These are phyloP conservation scores for Lagenidium giganteum DNA, from an alignment of 352 stramenopile species.

Conservation along the genomic window DNA sequence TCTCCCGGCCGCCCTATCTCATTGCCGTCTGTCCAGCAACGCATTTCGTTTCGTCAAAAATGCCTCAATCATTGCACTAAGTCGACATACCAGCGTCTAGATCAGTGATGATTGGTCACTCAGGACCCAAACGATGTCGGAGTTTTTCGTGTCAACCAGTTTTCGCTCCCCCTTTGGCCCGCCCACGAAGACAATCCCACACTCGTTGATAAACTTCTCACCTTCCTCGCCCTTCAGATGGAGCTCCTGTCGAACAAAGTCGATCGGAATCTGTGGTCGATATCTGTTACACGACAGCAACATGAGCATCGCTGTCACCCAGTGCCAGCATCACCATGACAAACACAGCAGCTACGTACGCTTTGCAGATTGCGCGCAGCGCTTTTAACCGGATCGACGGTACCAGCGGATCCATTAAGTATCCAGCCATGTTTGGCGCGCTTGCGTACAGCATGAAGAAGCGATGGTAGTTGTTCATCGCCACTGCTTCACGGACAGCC, in stretches of 20 bases:
- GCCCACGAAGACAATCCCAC: constrained; percentile 61
- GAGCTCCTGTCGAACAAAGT: constrained; percentile 71
- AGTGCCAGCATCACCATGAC: background rate
- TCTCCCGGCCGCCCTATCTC: too few species aligned
- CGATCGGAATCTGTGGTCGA: constrained; percentile 61
- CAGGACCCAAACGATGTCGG: constrained; percentile 80
- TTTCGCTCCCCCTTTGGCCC: constrained; percentile 42
- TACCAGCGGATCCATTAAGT: constrained; percentile 87
- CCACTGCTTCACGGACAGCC: constrained; percentile 71
- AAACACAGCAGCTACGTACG: constrained; percentile 36
- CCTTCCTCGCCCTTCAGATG: constrained; percentile 68
- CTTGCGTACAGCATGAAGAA: constrained; percentile 87
- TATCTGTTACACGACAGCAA: constrained; percentile 33
- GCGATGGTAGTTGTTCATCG: constrained; percentile 83
- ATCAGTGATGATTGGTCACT: constrained; percentile 81
- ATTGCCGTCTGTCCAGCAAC: too few species aligned
- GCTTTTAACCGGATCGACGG: constrained; percentile 72
- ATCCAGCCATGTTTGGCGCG: constrained; percentile 88
- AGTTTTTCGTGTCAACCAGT: constrained; percentile 78
- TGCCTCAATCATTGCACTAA: too few species aligned
- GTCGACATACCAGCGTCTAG: too few species aligned
- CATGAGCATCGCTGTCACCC: constrained; percentile 5
- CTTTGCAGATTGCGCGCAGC: constrained; percentile 85
- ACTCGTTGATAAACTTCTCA: constrained; percentile 70
- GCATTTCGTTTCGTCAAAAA: too few species aligned